Base-by-base conservation (phyloP, 306 rosid genomes). In the Vigna radiata region DNA sequence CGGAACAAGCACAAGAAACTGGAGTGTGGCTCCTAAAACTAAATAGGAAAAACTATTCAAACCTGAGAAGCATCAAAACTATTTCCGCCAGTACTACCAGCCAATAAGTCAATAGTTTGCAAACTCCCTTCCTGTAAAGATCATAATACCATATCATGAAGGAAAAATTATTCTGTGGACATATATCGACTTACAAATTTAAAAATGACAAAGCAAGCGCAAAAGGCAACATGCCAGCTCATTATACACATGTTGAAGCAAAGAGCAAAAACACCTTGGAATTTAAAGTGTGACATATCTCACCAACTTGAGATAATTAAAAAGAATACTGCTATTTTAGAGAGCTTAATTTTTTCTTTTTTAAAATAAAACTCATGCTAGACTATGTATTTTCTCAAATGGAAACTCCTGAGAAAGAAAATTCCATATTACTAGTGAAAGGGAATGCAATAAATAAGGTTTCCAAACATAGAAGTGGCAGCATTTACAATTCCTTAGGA, bases 61-160 rank as follows among this genome's bases (percentile, higher is more conserved):
- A 93, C 98, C 98, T 93, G 98, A 74, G 92, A 87, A 87, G 86
- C 77, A 63, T 88, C 92, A 78, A 94, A 94, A 85, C 77, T 78
- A 41, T 79, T 81, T 81, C 96, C 96, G 61, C 85, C 97, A 80
- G 76, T 74, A 65, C 86, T 88, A 75, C 98, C 97, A 61, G 87
- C 97, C 84, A 80, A 61, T 23, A 94, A 76, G 70, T 87, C 88
- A 77, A 94, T 78, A 69, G 89, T 85, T 75, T 83, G 95, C 5
- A 76, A 78, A 68, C 85, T 83, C 77, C 96, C 96, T 84, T 92
- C 91, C 98, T 93, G 89, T 77, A 88, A 83, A 53, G 62, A 77
- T 68, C 23, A 84, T 75, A 68, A 81, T 54, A 67, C 52, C 81
- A 83, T 15, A 72, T 44, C 68, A 79, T 47, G 47, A 77, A 60